Evolutionary conservation across 164 flowering plant genomes (phyloP), one percentile per base, ranked within the genome.

Genomic region (Magnolia sinica): DNA sequence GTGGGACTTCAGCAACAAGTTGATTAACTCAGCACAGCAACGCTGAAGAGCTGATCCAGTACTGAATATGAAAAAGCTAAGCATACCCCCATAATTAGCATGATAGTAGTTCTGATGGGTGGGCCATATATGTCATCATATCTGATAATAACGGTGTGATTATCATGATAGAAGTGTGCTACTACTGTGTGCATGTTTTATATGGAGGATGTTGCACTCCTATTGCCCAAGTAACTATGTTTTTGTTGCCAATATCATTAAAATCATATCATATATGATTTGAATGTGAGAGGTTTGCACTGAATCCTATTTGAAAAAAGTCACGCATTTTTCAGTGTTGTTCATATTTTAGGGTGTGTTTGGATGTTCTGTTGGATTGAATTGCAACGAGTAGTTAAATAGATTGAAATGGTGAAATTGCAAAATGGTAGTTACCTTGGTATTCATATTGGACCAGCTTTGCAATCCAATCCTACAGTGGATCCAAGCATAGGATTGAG

Each of bases 1-100:
- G n/a, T 96, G 99, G 99, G 93, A 96, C 65, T 91, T 90, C 88
- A 94, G 98, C 86, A 80, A 86, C 83, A 87, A 89, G 77, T 66
- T 93, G 82, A 75, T 93, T 9, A 73, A 80, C 73, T 83, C 90
- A 0, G 77, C 79, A 79, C 13, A 55, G 61, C 61, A 55, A 16
- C 61, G 4, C 61, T 55, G 61, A 55, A 55, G 61, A 13, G 61
- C 1, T 11, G 18, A 55, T 55, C 61, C 18, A 11, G 16, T 55
- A 11, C 61, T 0, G 45, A 37, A 37, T 37, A 3, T 37, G 45
- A 37, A 37, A 37, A 37, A 37, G 45, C 45, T 37, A 37, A 37
- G 45, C 45, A 37, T 37, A 37, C 45, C 45, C 61, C 13, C 61
- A 3, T 55, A 55, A 55, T 55, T 11, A 55, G 18, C 16, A 55